Evolutionary conservation across 305 asterid species (phyloP), one percentile per base, ranked within the genome.

Genomic region (Fraxinus sp.): DNA sequence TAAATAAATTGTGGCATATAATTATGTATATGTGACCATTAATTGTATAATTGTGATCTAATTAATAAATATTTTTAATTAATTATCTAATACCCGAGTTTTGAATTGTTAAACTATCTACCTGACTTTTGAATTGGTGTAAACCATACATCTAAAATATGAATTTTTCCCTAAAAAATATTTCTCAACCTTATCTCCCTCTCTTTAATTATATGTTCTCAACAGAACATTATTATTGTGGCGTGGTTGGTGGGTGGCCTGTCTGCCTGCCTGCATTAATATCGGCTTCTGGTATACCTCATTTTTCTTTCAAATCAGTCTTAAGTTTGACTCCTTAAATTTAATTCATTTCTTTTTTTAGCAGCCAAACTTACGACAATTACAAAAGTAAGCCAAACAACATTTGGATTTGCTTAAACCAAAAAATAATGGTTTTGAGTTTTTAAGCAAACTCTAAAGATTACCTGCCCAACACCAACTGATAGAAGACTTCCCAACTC

Each of bases 391-490:
- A 20, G 14, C n/a, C 73, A 66, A 26, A 22, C 18, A 20, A 24
- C 26, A 26, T 43, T 39, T 20, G 55, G 22, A 24, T 41, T 39
- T 37, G 33, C 33, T 20, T 37, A 41, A 39, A 75, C 8, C 3
- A 14, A 46, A 28, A 13, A 43, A 7, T 37, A 52, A 7, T 7
- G 5, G 37, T 36, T 36, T 30, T 13, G 39, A n/a, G 55, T 32
- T 37, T 39, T 73, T 13, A 28, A 75, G 83, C 18, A 33, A 73
- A 39, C 78, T 16, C 74, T 79, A 16, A 20, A 79, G 79, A 82
- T 79, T 20, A 79, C 71, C 82, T 68, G 77, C 84, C 66, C 85
- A 70, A 82, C 70, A 75, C 62, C 59, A 11, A 43, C 49, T 9
- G 8, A 75, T 64, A 75, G 49, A 75, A 43, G 79, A 18, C 41